These are phyloP conservation scores for Penicillium flavigenum DNA, from an alignment of 495 filamentous ascomycete genomes.

Conservation along the genomic window DNA sequence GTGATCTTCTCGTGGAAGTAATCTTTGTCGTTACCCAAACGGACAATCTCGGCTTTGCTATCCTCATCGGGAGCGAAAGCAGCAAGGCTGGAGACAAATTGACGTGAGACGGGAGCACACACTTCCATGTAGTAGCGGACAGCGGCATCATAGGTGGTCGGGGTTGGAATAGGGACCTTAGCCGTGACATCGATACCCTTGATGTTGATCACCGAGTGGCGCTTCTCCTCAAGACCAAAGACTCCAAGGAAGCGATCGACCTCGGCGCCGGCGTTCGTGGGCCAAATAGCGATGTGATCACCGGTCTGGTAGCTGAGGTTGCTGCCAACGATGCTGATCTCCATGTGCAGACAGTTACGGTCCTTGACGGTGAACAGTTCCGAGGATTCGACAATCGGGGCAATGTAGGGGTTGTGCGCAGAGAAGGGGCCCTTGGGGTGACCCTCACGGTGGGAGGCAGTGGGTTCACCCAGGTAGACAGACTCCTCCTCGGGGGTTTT, in stretches of 20 bases:
- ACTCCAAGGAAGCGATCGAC: constrained; percentile 86
- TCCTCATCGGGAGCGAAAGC: constrained; percentile 85
- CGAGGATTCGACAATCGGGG: constrained; percentile 83
- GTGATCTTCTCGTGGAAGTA: constrained; percentile 90
- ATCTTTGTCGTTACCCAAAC: constrained; percentile 89
- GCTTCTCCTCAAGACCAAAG: constrained; percentile 72
- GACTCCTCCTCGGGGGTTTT: constrained; percentile 73
- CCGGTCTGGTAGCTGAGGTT: constrained; percentile 87
- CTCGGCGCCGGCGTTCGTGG: constrained; percentile 89
- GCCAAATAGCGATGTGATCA: constrained; percentile 97
- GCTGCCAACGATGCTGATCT: constrained; percentile 85
- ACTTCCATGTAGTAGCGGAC: constrained; percentile 98
- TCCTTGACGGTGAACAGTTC: constrained; percentile 92
- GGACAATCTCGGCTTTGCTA: constrained; percentile 80
- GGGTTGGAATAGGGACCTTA: constrained; percentile 96
- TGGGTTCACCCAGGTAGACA: constrained; percentile 95
- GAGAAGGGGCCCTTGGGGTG: constrained; percentile 86
- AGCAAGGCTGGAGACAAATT: constrained; percentile 84
- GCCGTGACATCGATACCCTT: constrained; percentile 94
- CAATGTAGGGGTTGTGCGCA: constrained; percentile 94
- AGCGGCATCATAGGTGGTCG: constrained; percentile 93
- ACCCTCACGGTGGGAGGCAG: constrained; percentile 91
- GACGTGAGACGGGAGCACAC: constrained; percentile 90
- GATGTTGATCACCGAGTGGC: constrained; percentile 80
- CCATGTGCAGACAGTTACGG: constrained; percentile 95